Evolutionary conservation across 805 yeast genomes (phyloP).

Genomic region (Sugiyamaella qingdaonensis): DNA sequence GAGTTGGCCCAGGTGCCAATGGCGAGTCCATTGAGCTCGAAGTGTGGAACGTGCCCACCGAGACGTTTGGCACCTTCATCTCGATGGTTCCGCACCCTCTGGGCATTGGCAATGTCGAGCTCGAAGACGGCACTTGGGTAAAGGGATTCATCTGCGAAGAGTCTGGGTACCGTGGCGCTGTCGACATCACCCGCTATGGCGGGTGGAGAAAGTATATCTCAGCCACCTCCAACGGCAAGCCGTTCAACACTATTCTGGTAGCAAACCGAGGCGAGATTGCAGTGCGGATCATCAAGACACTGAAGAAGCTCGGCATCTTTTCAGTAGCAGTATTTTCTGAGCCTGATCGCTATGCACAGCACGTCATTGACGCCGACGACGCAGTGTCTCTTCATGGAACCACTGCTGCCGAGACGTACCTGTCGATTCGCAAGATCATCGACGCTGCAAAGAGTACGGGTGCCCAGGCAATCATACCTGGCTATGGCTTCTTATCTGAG

Average conservation of each 20-base stretch:
- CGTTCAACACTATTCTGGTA: constrained; percentile 80
- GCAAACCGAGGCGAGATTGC: constrained; percentile 99
- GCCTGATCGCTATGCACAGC: constrained; percentile 83
- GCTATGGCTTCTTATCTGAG: constrained; percentile 94
- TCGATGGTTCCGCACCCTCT: constrained; percentile 89
- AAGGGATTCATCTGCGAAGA: constrained; percentile 96
- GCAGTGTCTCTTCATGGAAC: constrained; percentile 75
- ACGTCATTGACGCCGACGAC: constrained; percentile 77
- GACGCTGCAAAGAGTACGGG: constrained; percentile 77
- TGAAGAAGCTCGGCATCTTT: constrained; percentile 71
- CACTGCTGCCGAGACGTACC: constrained; percentile 87
- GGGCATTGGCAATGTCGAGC: constrained; percentile 91
- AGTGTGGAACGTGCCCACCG: constrained; percentile 76
- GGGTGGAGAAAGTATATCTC: constrained; percentile 72
- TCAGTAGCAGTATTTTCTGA: constrained; percentile 89
- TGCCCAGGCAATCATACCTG: constrained; percentile 96
- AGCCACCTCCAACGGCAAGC: constrained; percentile 41
- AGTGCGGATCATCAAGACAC: constrained; percentile 84
- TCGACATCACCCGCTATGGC: constrained; percentile 80
- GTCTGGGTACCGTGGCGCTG: constrained; percentile 66
- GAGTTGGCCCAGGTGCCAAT: constrained; percentile 43
- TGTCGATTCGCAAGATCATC: constrained; percentile 78
- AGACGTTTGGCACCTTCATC: constrained; percentile 76
- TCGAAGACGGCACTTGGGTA: constrained; percentile 74
- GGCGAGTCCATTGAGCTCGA: constrained; percentile 72